Evolutionary conservation across 805 yeast genomes (phyloP).

Genomic region (Candida jianshihensis): DNA sequence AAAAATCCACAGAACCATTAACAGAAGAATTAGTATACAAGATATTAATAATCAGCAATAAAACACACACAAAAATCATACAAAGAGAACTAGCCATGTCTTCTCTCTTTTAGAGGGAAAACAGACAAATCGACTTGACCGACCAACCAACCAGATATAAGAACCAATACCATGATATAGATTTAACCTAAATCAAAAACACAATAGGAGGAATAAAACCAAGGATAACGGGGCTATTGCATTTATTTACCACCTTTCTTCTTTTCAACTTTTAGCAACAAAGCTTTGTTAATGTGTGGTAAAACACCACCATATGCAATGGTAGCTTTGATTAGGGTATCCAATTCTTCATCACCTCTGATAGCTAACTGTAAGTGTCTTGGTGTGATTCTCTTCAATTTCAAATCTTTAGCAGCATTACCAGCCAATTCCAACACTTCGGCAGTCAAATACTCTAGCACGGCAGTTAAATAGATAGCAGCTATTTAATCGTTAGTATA

Average conservation of each 20-base stretch:
- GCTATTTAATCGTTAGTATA: constrained; percentile 31
- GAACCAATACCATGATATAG: background rate
- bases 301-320: constrained; percentile 98
- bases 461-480: constrained; percentile 94
- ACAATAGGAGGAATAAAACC: background rate
- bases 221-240: background rate
- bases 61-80: too few relatives aligned
- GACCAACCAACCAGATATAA: too few relatives aligned
- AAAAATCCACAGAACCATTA: too few relatives aligned
- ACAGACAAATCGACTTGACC: too few relatives aligned
- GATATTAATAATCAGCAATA: too few relatives aligned
- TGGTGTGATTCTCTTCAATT: constrained; percentile 95
- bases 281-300: constrained; percentile 41
- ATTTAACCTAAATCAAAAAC: background rate
- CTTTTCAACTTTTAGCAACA: constrained; percentile 22
- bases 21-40: too few relatives aligned
- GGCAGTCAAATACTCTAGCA: constrained; percentile 91
- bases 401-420: constrained; percentile 94
- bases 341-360: constrained; percentile 97
- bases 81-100: background rate
- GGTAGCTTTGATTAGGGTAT: constrained; percentile 87
- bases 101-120: too few relatives aligned
- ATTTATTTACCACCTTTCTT: constrained; percentile 14
- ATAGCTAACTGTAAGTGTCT: constrained; percentile 95
- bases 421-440: constrained; percentile 97